Evolutionary conservation across 2,329 filamentous ascomycete species (phyloP).

Genomic region (Epichloe uncinata): DNA sequence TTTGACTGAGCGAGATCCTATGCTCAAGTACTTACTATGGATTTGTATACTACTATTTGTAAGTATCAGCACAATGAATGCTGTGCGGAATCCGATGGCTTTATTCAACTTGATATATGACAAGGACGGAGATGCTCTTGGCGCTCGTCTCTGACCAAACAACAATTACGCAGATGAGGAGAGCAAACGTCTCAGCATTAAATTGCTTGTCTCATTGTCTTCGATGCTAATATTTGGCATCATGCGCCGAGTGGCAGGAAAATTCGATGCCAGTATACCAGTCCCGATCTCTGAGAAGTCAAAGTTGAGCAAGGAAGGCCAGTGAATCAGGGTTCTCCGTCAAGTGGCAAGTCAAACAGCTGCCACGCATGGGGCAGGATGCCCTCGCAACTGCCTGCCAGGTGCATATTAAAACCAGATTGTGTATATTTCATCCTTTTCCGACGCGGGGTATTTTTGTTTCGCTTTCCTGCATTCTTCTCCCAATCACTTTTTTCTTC

Average conservation of each 20-base stretch:
- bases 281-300: background rate
- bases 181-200: background rate
- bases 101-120: background rate
- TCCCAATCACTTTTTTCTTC: conserved; percentile 2
- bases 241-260: no score
- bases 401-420: background rate
- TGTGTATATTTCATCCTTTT: background rate
- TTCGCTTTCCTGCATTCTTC: conserved; percentile 3
- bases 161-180: background rate
- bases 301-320: background rate
- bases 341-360: conserved; percentile 1
- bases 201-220: no score
- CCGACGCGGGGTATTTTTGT: background rate
- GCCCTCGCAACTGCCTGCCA: conserved; percentile 4
- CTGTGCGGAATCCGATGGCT: background rate
- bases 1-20: background rate
- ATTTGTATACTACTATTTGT: no score
- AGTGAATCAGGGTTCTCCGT: background rate
- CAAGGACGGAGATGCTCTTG: background rate
- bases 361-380: conserved; percentile 2
- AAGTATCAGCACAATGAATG: background rate
- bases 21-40: background rate
- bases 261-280: no score
- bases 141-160: background rate
- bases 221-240: no score